phyloP scores from a whole-genome alignment of 108 stramenopile genomes.

The Pseudonitzschia delicatissima region DNA sequence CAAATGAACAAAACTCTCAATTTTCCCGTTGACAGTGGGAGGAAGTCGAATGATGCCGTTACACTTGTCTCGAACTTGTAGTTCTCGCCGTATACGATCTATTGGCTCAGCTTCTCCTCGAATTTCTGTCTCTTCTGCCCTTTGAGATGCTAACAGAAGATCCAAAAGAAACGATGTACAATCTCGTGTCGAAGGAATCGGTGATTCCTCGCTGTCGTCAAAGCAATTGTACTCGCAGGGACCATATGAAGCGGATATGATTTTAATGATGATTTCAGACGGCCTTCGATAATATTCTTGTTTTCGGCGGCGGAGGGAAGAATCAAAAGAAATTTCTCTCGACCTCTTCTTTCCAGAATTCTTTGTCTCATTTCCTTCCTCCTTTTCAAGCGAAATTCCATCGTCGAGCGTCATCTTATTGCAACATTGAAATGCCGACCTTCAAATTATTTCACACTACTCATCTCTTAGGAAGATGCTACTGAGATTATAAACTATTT shows the following conservation, averaged over 20 bases:
- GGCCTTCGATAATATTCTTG: too few species aligned
- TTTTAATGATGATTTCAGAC: conserved; percentile 25
- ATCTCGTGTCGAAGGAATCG: conserved; percentile 49
- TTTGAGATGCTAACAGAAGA: conserved; percentile 10
- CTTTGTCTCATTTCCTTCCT: too few species aligned
- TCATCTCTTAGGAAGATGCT: too few species aligned
- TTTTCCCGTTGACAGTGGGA: conserved; percentile 6
- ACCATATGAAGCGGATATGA: conserved; percentile 53
- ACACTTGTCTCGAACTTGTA: background rate
- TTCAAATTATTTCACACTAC: too few species aligned
- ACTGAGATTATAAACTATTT: too few species aligned
- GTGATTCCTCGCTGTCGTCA: conserved; percentile 17
- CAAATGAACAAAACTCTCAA: conserved; percentile 2
- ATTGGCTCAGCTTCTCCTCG: background rate
- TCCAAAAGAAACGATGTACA: conserved; percentile 42
- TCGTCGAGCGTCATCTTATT: too few species aligned
- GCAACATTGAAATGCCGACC: too few species aligned
- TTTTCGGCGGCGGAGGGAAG: too few species aligned
- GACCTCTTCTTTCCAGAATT: too few species aligned
- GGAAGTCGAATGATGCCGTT: background rate
- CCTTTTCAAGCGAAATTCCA: too few species aligned
- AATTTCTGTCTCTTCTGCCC: background rate
- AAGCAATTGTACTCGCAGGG: conserved; percentile 43
- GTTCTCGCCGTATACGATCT: background rate
- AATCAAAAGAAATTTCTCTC: too few species aligned